These are phyloP conservation scores for Parasarocladium wereldwijsianum DNA, from an alignment of 2,329 filamentous ascomycete species.

Conservation along the genomic window DNA sequence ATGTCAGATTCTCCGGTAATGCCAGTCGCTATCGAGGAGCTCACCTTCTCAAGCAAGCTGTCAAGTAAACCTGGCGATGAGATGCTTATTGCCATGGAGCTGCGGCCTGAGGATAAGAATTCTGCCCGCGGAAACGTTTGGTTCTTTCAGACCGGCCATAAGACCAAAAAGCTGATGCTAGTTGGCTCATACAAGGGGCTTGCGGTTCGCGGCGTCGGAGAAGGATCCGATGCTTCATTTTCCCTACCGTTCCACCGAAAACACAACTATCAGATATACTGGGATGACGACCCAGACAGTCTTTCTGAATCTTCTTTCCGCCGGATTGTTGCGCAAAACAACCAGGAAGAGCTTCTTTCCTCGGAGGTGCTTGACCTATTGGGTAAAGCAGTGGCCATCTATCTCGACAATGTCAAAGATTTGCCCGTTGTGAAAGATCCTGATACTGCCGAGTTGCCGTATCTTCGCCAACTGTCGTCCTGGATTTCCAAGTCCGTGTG, in stretches of 20 bases:
- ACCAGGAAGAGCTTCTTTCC: no score
- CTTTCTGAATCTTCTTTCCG: background rate
- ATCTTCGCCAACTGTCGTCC: background rate
- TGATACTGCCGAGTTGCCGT: background rate
- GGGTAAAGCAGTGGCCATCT: background rate
- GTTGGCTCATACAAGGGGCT: background rate
- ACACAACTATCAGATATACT: background rate
- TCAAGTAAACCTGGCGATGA: background rate
- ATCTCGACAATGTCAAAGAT: background rate
- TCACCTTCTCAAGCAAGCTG: background rate
- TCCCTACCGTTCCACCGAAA: background rate
- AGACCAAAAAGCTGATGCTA: background rate
- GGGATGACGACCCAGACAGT: background rate
- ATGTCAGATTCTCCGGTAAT: conserved; percentile 2
- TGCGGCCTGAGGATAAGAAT: background rate
- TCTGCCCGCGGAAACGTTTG: background rate
- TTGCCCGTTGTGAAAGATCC: background rate
- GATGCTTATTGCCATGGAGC: background rate
- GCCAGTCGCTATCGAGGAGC: conserved; percentile 2
- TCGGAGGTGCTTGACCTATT: background rate
- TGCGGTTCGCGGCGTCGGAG: background rate
- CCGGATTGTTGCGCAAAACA: background rate
- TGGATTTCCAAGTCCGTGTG: background rate
- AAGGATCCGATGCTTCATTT: background rate
- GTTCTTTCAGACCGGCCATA: background rate